These are phyloP conservation scores for Trichosporon ovoides DNA, from an alignment of 1,284 basidiomycete species.

Conservation along the genomic window DNA sequence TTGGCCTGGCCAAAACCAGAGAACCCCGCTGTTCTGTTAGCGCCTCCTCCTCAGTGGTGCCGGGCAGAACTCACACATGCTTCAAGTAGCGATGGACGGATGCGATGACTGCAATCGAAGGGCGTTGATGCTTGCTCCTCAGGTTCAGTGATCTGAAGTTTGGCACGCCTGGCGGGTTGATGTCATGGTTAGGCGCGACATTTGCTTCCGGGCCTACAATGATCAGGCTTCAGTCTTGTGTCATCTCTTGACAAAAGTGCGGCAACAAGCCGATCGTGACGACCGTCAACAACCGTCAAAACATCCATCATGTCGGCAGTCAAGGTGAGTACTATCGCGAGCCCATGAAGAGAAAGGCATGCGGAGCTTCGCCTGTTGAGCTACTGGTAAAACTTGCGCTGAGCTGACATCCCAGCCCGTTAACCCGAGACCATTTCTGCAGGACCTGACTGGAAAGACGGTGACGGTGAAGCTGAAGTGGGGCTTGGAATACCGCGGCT, in stretches of 20 bases:
- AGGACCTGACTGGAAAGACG: conserved; percentile 95
- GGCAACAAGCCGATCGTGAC: neutral
- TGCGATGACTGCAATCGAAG: neutral
- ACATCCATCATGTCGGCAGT: conserved; percentile 33
- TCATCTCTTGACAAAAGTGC: neutral
- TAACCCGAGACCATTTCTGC: conserved; percentile 98
- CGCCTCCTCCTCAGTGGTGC: neutral
- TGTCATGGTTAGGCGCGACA: neutral
- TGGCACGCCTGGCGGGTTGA: conserved; percentile 2
- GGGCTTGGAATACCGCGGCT: conserved; percentile 99
- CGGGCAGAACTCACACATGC: conserved; percentile 7
- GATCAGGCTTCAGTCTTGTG: neutral
- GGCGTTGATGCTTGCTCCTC: neutral
- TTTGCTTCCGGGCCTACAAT: neutral
- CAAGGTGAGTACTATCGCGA: conserved; percentile 29
- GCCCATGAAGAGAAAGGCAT: too few species aligned
- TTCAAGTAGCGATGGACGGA: neutral
- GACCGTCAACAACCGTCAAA: conserved; percentile 4
- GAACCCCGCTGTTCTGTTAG: conserved; percentile 31
- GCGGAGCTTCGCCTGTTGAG: too few species aligned
- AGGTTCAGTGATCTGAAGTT: neutral
- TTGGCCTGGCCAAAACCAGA: conserved; percentile 37
- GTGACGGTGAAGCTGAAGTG: conserved; percentile 95
- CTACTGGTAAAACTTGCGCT: too few species aligned
- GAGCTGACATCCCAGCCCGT: conserved; percentile 57